phyloP scores from a whole-genome alignment of 495 filamentous ascomycete species.

The Hamigera avellanea region DNA sequence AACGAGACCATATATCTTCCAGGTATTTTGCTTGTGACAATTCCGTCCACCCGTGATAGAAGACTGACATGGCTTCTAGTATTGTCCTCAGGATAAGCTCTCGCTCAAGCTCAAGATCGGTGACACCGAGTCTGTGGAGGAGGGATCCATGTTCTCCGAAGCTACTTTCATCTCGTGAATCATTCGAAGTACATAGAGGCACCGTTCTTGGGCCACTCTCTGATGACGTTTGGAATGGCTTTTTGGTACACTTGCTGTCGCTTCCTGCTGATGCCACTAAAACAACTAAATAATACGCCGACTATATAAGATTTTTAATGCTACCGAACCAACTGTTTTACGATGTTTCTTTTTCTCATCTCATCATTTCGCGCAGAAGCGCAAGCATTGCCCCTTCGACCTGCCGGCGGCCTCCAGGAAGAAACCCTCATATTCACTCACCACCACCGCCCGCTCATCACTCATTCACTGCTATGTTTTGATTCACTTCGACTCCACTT shows the following conservation, averaged over 20 bases:
- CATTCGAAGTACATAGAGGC: not conserved
- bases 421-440: no score
- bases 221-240: not conserved
- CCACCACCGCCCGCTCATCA: no score
- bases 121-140: conserved; percentile 60
- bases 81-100: conserved; percentile 47
- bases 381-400: no score
- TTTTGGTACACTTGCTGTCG: not conserved
- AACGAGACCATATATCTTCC: conserved; percentile 95
- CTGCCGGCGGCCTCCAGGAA: no score
- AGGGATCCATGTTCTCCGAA: conserved; percentile 70
- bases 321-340: not conserved
- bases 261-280: no score
- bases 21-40: no score
- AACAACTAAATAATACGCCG: no score
- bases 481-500: no score
- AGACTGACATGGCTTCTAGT: conserved; percentile 33
- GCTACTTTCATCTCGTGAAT: conserved; percentile 79
- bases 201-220: not conserved
- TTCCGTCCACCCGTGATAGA: not conserved
- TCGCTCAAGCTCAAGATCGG: conserved; percentile 74
- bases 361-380: no score
- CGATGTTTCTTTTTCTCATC: conserved; percentile 11
- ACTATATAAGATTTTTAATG: not conserved
- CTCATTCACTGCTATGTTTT: no score